Conservation (phyloP, 306 rosid species). For the Urtica urens region DNA sequence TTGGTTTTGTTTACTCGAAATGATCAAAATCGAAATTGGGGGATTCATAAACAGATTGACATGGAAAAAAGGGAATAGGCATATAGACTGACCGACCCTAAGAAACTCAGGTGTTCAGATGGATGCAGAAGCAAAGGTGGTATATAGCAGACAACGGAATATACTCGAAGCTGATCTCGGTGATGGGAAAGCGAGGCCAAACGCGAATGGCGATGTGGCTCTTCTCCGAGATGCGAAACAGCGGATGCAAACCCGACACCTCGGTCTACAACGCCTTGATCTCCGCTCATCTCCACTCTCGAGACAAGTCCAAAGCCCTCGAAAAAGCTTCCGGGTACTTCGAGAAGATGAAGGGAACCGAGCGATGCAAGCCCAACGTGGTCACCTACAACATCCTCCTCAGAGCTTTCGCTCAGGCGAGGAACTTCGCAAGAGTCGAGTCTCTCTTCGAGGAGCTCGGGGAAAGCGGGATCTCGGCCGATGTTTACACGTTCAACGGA, state of each 20-base stretch:
- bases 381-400: conserved; percentile 81
- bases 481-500: conserved; percentile 76
- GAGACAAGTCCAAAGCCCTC: conserved; percentile 71
- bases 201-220: conserved; percentile 93
- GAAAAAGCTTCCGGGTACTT: conserved; percentile 64
- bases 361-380: conserved; percentile 74
- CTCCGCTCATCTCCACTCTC: conserved; percentile 73
- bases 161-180: conserved; percentile 75
- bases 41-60: too few relatives aligned
- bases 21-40: too few relatives aligned
- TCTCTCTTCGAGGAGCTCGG: conserved; percentile 74
- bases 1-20: too few relatives aligned
- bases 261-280: conserved; percentile 84
- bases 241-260: conserved; percentile 83
- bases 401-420: conserved; percentile 81
- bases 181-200: conserved; percentile 92
- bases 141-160: conserved; percentile 84
- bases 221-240: conserved; percentile 86
- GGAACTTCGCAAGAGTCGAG: conserved; percentile 47
- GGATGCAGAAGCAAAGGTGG: conserved; percentile 98
- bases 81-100: conserved; percentile 21
- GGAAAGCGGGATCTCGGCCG: conserved; percentile 62
- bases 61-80: too few relatives aligned
- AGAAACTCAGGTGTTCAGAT: conserved; percentile 73
- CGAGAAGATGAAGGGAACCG: conserved; percentile 83